Percentiles rank a stretch among this genome's conserved stretches.
Conservation (phyloP, 495 filamentous ascomycete species). For the Xylaria flabelliformis region DNA sequence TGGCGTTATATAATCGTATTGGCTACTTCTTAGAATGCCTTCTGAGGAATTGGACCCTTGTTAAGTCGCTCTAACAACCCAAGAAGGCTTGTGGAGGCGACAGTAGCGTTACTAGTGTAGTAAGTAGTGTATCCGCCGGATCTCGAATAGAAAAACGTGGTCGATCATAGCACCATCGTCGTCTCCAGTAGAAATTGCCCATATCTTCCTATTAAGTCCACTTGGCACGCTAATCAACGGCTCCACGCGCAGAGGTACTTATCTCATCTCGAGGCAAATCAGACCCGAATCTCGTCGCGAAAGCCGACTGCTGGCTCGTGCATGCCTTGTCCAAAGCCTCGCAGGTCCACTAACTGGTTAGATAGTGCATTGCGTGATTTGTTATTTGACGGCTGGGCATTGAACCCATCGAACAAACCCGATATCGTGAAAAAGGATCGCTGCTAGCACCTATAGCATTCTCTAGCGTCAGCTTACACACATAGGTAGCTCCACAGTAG, state of each 20-base stretch:
- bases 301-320: too few species aligned
- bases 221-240: too few species aligned
- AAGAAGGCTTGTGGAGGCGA: conserved; percentile 9
- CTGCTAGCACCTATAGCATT: conserved; percentile 3
- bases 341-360: not conserved
- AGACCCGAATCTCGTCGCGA: too few species aligned
- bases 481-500: conserved; percentile 5
- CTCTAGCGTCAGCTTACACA: conserved; percentile 21
- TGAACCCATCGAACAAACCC: not conserved
- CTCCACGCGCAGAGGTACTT: too few species aligned
- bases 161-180: not conserved
- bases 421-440: conserved; percentile 6
- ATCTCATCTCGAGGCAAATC: too few species aligned
- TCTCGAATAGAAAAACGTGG: conserved; percentile 15
- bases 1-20: not conserved
- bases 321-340: too few species aligned
- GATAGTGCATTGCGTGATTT: conserved; percentile 19
- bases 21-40: not conserved
- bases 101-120: not conserved
- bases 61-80: not conserved
- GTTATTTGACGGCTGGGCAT: conserved; percentile 7
- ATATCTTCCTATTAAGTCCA: too few species aligned
- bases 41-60: not conserved
- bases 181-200: too few species aligned
- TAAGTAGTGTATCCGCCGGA: not conserved